Evolutionary conservation across 306 rosid genomes (phyloP).

Genomic region (Abrus pulchellus): DNA sequence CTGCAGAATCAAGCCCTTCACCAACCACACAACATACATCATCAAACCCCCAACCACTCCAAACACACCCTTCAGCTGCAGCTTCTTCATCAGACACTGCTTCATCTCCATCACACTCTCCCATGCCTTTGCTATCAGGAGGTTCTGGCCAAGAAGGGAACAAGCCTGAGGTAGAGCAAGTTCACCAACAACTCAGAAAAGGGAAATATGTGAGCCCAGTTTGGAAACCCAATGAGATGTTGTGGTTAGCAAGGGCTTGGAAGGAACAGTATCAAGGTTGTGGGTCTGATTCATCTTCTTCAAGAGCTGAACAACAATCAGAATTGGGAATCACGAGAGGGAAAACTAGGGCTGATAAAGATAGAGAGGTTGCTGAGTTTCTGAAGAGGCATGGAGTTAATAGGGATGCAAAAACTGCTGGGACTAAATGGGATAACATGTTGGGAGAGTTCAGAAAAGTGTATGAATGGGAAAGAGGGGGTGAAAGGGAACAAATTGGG

Average conservation of each 20-base stretch:
- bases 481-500: slow-evolving; percentile 82
- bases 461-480: slow-evolving; percentile 96
- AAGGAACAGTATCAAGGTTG: slow-evolving; percentile 75
- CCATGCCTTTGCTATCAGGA: slow-evolving; percentile 57
- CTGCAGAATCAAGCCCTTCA: slow-evolving; percentile 73
- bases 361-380: slow-evolving; percentile 87
- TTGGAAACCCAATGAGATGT: slow-evolving; percentile 97
- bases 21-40: slow-evolving; percentile 54
- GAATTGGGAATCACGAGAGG: slow-evolving; percentile 59
- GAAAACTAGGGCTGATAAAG: slow-evolving; percentile 93
- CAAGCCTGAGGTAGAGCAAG: slow-evolving; percentile 61
- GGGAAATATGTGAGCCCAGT: slow-evolving; percentile 97
- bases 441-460: slow-evolving; percentile 96
- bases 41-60: slow-evolving; percentile 45
- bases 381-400: slow-evolving; percentile 77
- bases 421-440: slow-evolving; percentile 99
- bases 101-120: slow-evolving; percentile 79
- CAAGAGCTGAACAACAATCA: slow-evolving; percentile 51
- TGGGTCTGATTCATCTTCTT: slow-evolving; percentile 52
- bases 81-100: slow-evolving; percentile 83
- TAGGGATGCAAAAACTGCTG: slow-evolving; percentile 88
- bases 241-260: slow-evolving; percentile 95
- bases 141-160: slow-evolving; percentile 65
- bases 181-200: slow-evolving; percentile 77
- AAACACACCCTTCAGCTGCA: slow-evolving; percentile 33